Base-by-base conservation (phyloP, 2,329 filamentous ascomycete species). In the Chrysoporthe puriensis region DNA sequence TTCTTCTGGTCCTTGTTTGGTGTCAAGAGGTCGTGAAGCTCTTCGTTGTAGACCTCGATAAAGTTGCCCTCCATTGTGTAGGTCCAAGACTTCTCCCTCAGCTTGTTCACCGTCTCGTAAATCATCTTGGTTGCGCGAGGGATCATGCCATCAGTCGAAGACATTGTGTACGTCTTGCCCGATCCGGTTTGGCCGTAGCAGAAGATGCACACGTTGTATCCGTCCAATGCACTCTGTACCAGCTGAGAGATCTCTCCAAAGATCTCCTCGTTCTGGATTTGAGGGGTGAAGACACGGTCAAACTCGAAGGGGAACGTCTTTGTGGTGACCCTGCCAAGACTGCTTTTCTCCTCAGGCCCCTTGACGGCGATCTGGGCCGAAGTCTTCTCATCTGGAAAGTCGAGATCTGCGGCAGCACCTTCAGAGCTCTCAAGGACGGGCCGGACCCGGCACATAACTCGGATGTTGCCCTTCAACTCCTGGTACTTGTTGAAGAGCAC, bases 121-220 rank as follows among this genome's bases (percentile, higher is more conserved):
- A 99, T 97, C 83, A 98, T 95, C 72, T 92, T 88, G 8, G 96
- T 96, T 3, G 96, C 94, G 8, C 91, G 88, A 1, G 96, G 95
- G 68, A 99, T 99, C 91, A 99, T 97, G 72, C 96, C 96, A 73
- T 97, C 93, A 1, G 83, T 80, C 0, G 90, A 91, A 11, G 92
- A 96, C 96, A 99, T 99, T 4, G 96, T 98, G 76, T 91, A 92
- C 0, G 96, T 99, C 84, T 99, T 99, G 69, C 96, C 96, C 21
- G 94, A 96, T 3, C 96, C 96, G 0, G 96, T 99, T 79, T 99
- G 96, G 56, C 96, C 96, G 76, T 99, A 99, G 76, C 94, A 97
- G 81, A 99, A 97, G 71, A 99, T 98, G 79, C 95, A 98, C 63
- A 99, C 96, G 73, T 98, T 99, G 82, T 97, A 99, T 1, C 96